Evolutionary conservation across 2,329 filamentous ascomycete genomes (phyloP), one percentile per base, ranked within the genome.

Genomic region (Daldinia sp.): DNA sequence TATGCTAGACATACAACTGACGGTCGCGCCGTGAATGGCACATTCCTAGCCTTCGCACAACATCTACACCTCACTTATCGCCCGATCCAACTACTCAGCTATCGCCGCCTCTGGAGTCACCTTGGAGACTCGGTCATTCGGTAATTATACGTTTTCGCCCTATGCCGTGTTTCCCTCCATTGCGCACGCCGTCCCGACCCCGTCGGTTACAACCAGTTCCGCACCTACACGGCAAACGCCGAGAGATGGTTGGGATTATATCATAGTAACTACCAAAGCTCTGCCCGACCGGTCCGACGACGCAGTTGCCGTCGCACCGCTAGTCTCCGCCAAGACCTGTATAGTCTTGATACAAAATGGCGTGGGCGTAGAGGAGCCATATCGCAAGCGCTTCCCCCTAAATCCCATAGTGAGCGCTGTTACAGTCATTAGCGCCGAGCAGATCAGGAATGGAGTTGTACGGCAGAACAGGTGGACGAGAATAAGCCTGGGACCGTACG

Each of bases 381-480:
- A 92, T 79, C 80, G 84, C 33, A 80, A 81, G 58, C 85, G 90
- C 4, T 93, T 92, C 73, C 88, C 90, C 0, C 51, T 75, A 2
- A 86, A 85, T 1, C 84, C 87, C 1, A 87, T 93, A 53, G 80
- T 92, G 65, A 91, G 87, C 73, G 90, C 88, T 26, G 90, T 93
- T 33, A 93, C 91, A 1, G 85, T 92, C 67, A 85, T 91, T 35
- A 90, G 88, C 71, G 90, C 89, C 15, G 90, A 90, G 70, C 91
- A 93, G 79, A 86, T 85, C 5, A 79, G 81, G 2, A 88, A 86
- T 26, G 91, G 91, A 4, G 81, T 86, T 0, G 87, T 93, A 63
- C 84, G 86, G 53, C 91, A 93, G 79, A 92, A 92, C 77, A 86
- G 90, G 42, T 93, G 91, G 91, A 93, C 91, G 50, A 82, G 90